phyloP scores from a whole-genome alignment of 164 flowering plant genomes.

The Echeveria elegans region DNA sequence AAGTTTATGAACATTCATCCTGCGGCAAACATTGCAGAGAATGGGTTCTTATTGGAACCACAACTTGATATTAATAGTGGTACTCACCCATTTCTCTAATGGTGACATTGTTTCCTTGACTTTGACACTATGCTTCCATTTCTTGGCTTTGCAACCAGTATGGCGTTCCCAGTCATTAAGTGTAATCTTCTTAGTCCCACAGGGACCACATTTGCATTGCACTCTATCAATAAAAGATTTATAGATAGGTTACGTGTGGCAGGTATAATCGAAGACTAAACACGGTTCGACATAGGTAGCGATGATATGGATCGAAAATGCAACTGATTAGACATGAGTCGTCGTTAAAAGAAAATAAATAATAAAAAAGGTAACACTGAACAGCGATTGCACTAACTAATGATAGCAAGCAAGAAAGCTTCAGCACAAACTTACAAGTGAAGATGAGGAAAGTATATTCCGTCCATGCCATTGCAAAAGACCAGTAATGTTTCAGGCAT shows the following conservation, averaged over 20 bases:
- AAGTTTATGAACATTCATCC: neutral
- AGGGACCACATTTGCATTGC: slow-evolving; percentile 69
- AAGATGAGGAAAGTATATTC: slow-evolving; percentile 61
- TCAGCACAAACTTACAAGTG: slow-evolving; percentile 53
- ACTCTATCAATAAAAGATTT: slow-evolving; percentile 35
- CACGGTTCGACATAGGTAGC: neutral
- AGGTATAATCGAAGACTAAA: neutral
- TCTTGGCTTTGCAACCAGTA: slow-evolving; percentile 82
- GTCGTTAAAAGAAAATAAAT: no score
- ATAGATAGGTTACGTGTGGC: neutral
- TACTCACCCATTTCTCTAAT: slow-evolving; percentile 88
- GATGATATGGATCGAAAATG: neutral
- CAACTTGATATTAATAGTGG: neutral
- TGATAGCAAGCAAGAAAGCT: neutral
- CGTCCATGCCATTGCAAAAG: slow-evolving; percentile 80
- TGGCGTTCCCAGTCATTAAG: slow-evolving; percentile 93
- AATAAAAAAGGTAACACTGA: neutral
- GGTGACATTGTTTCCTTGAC: slow-evolving; percentile 66
- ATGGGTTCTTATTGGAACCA: neutral
- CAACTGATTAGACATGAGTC: neutral
- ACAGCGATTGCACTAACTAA: neutral
- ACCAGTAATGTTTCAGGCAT: slow-evolving; percentile 49
- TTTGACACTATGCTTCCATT: slow-evolving; percentile 85
- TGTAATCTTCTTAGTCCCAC: slow-evolving; percentile 65
- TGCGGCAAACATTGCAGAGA: neutral